Base-by-base conservation (phyloP, 2,329 filamentous ascomycete species). In the Scleromitrula shiraiana region DNA sequence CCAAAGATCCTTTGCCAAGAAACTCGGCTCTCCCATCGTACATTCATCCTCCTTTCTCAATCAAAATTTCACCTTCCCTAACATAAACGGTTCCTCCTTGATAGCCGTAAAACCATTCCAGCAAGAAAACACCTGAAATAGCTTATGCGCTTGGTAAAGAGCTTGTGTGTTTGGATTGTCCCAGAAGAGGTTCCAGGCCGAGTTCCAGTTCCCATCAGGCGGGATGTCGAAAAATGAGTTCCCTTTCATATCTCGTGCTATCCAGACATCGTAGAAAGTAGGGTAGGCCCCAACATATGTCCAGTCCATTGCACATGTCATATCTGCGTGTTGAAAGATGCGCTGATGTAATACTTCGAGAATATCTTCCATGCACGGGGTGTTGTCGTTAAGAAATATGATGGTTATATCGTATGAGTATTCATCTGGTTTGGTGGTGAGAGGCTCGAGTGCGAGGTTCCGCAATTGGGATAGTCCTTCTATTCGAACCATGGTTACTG, bases 281-380 rank as follows among this genome's bases (percentile, higher is more conserved):
- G 71, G 70, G 2, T 72, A 62, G 0, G 45, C 41, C 0, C 67
- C 69, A 3, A 64, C 62, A 32, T 70, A 72, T 0, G 67, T 71
- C 75, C 77, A 82, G 59, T 81, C 77, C 68, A 81, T 73, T 7
- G 67, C 74, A 54, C 76, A 82, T 0, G 71, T 73, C 72, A 78
- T 78, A 56, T 75, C 70, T 7, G 76, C 76, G 2, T 58, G 61
- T 29, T 74, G 72, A 3, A 53, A 53, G 6, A 46, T 53, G 20
- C 66, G 69, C 59, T 80, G 76, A 53, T 74, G 67, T 0, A 71
- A 56, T 0, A 80, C 64, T 59, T 80, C 77, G 2, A 82, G 65
- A 15, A 82, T 68, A 51, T 81, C 76, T 33, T 79, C 74, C 30
- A 12, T 42, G 8, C 45, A 41, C 7, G 41, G 47, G 15, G 50